phyloP scores from a whole-genome alignment of 2,329 filamentous ascomycete species.

The Fusarium nematophilum region DNA sequence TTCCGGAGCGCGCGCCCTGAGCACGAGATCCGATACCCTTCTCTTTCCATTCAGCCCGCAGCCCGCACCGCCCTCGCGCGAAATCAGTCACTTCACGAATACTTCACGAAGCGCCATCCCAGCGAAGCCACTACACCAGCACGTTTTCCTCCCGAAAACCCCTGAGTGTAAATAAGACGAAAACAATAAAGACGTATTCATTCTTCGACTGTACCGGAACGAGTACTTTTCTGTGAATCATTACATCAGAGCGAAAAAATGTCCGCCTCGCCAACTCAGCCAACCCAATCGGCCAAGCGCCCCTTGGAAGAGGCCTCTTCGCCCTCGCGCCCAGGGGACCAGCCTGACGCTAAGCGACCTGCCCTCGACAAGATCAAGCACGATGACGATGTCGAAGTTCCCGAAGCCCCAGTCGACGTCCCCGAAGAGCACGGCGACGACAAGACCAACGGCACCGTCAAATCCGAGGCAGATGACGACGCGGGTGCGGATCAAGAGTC shows the following conservation, averaged over 20 bases:
- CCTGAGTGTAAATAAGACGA: slow-evolving; percentile 83
- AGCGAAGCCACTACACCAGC: slow-evolving; percentile 77
- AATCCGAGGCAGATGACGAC: slow-evolving; percentile 49
- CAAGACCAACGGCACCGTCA: slow-evolving; percentile 60
- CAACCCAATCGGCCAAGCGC: slow-evolving; percentile 83
- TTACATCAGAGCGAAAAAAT: slow-evolving; percentile 64
- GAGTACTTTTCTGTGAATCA: slow-evolving; percentile 41
- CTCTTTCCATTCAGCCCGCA: slow-evolving; percentile 47
- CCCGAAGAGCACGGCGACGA: slow-evolving; percentile 60
- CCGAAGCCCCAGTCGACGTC: slow-evolving; percentile 47
- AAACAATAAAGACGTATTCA: slow-evolving; percentile 47
- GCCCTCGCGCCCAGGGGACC: slow-evolving; percentile 88
- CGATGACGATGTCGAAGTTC: slow-evolving; percentile 64
- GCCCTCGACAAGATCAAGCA: slow-evolving; percentile 92
- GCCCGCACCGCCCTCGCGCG: slow-evolving; percentile 50
- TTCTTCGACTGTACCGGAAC: slow-evolving; percentile 40
- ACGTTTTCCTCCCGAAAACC: slow-evolving; percentile 91
- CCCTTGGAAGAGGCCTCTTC: slow-evolving; percentile 97
- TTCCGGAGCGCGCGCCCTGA: slow-evolving; percentile 46
- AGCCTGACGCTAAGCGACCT: slow-evolving; percentile 96
- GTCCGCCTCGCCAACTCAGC: slow-evolving; percentile 76
- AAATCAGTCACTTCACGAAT: slow-evolving; percentile 54
- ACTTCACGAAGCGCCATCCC: slow-evolving; percentile 56
- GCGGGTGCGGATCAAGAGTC: slow-evolving; percentile 46
- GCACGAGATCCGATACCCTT: slow-evolving; percentile 46